phyloP scores from a whole-genome alignment of 2,329 filamentous ascomycete species.

The Colletotrichum cuscutae region DNA sequence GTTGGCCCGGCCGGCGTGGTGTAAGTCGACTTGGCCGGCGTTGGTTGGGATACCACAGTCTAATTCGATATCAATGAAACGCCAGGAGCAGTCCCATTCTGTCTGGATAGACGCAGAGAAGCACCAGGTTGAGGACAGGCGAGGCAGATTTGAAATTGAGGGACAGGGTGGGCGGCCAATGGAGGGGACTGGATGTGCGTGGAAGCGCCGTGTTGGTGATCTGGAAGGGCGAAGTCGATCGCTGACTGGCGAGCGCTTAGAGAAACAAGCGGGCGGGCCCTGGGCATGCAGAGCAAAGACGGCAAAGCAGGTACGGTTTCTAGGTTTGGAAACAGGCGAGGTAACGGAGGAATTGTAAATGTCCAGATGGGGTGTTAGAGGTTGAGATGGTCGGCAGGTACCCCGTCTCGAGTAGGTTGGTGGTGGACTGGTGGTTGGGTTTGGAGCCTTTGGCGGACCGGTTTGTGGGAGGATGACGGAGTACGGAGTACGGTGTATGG shows the following conservation, averaged over 20 bases:
- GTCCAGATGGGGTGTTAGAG: constrained; percentile 17
- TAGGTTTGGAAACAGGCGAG: constrained; percentile 21
- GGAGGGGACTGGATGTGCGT: constrained; percentile 28
- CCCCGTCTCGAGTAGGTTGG: constrained; percentile 16
- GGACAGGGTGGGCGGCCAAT: constrained; percentile 41
- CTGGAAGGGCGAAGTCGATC: constrained; percentile 29
- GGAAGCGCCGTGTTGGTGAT: constrained; percentile 46
- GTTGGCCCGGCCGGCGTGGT: constrained; percentile 23
- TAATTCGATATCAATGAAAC: constrained; percentile 33
- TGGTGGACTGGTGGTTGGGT: background rate
- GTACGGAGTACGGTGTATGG: background rate
- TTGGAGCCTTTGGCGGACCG: constrained; percentile 3
- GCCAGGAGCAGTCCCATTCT: constrained; percentile 36
- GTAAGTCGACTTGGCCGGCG: constrained; percentile 31
- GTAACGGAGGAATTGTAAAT: constrained; percentile 32
- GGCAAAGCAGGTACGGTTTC: constrained; percentile 30
- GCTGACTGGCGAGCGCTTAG: constrained; percentile 46
- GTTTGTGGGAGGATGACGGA: background rate
- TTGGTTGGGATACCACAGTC: constrained; percentile 23
- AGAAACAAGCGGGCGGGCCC: constrained; percentile 32
- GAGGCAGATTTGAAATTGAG: constrained; percentile 39
- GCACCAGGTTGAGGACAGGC: constrained; percentile 4
- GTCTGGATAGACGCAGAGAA: constrained; percentile 43
- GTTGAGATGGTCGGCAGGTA: constrained; percentile 31
- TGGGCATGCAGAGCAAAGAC: constrained; percentile 14